Evolutionary conservation across 345 rosid species (phyloP).

Genomic region (Triadica sebifera): DNA sequence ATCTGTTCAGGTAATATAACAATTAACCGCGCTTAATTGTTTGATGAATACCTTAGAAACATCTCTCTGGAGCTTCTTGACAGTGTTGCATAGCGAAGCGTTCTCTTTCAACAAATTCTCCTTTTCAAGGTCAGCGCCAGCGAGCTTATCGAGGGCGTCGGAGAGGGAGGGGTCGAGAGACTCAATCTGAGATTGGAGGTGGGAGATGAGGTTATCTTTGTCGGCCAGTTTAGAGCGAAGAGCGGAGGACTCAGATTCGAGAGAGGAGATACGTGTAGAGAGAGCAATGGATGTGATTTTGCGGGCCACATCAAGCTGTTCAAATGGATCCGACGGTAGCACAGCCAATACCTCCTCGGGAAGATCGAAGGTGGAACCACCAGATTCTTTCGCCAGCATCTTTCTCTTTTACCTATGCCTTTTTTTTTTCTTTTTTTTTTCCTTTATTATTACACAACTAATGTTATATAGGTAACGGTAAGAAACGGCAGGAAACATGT

Average conservation of each 20-base stretch:
- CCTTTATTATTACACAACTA: too few relatives aligned
- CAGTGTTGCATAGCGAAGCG: slow-evolving; percentile 53
- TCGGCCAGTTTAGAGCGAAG: slow-evolving; percentile 54
- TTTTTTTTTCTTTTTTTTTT: too few relatives aligned
- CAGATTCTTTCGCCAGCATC: slow-evolving; percentile 50
- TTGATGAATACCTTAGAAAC: slow-evolving; percentile 93
- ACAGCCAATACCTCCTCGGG: slow-evolving; percentile 69
- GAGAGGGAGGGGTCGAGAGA: slow-evolving; percentile 70
- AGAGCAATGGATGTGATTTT: slow-evolving; percentile 95
- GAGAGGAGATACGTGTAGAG: slow-evolving; percentile 75
- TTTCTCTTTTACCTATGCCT: not conserved
- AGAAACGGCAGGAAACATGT: too few relatives aligned
- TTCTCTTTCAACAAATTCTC: slow-evolving; percentile 73
- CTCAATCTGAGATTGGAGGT: slow-evolving; percentile 60
- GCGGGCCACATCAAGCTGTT: slow-evolving; percentile 95
- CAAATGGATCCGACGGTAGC: slow-evolving; percentile 89
- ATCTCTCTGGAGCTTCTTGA: slow-evolving; percentile 89
- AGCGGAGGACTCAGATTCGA: slow-evolving; percentile 71
- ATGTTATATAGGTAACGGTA: too few relatives aligned
- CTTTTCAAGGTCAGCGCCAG: slow-evolving; percentile 59
- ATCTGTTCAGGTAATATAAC: too few relatives aligned
- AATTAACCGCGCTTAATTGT: too few relatives aligned
- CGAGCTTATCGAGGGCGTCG: slow-evolving; percentile 56
- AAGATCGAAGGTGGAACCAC: slow-evolving; percentile 56
- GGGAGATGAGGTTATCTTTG: slow-evolving; percentile 57